phyloP scores from a whole-genome alignment of 768 basidiomycete genomes.

The Rhodocollybia butyracea region DNA sequence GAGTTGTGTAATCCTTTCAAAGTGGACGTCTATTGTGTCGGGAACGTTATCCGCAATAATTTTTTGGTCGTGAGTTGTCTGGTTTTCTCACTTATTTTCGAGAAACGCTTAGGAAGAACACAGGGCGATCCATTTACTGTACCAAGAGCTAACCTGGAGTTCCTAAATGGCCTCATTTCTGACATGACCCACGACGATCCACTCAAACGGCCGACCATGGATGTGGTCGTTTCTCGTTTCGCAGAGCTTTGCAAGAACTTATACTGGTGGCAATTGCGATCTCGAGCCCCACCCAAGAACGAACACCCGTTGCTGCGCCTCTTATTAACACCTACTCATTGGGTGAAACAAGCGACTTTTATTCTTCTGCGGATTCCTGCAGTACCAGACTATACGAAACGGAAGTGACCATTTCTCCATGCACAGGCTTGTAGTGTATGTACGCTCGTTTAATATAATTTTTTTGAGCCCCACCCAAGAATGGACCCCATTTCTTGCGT shows the following conservation, averaged over 20 bases:
- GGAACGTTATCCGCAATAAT: constrained; percentile 28
- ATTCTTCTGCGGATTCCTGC: not conserved
- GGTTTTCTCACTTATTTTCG: not conserved
- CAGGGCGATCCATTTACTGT: not conserved
- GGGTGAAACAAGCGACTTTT: not conserved
- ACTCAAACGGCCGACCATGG: too few species aligned
- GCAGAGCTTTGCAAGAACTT: constrained; percentile 12
- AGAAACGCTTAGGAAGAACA: not conserved
- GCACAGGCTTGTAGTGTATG: too few species aligned
- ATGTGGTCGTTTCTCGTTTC: constrained; percentile 18
- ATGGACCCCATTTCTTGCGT: too few species aligned
- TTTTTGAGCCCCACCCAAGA: too few species aligned
- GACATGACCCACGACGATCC: too few species aligned
- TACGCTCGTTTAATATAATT: too few species aligned
- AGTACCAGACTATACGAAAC: not conserved
- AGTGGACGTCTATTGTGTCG: constrained; percentile 41
- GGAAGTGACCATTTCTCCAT: too few species aligned
- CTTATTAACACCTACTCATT: not conserved
- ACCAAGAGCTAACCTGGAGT: constrained; percentile 8
- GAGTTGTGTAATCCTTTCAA: constrained; percentile 34
- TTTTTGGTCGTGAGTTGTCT: not conserved
- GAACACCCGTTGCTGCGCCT: not conserved
- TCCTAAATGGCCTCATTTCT: constrained; percentile 12
- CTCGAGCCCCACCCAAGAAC: too few species aligned
- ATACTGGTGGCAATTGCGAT: constrained; percentile 11